Evolutionary conservation across 495 filamentous ascomycete genomes (phyloP).

Genomic region (Paragyromitra xinjiangensis): DNA sequence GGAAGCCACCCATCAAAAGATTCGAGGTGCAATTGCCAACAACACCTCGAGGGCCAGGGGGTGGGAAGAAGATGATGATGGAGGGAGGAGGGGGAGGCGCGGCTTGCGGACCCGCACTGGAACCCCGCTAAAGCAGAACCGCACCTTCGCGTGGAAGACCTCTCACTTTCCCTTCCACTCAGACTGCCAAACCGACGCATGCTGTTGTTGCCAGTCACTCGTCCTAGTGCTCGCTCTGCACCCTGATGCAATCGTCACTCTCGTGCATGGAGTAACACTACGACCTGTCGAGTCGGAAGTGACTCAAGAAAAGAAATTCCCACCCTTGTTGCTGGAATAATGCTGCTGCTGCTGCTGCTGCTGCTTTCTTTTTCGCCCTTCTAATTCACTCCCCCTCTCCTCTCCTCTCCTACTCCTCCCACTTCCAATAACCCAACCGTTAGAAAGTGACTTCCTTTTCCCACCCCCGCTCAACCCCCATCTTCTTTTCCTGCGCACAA

Average conservation of each 20-base stretch:
- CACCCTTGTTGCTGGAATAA: not conserved
- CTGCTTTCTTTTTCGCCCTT: conserved; percentile 16
- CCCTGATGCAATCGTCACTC: conserved; percentile 50
- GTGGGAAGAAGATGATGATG: not conserved
- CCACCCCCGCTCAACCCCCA: conserved; percentile 25
- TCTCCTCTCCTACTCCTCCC: not conserved
- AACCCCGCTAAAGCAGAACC: conserved; percentile 21
- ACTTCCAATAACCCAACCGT: not conserved
- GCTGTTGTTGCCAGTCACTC: conserved; percentile 18
- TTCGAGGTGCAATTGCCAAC: conserved; percentile 11
- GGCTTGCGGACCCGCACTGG: conserved; percentile 21
- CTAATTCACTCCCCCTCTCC: conserved; percentile 12
- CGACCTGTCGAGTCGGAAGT: conserved; percentile 2
- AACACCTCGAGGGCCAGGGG: conserved; percentile 4
- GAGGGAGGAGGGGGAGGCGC: not conserved
- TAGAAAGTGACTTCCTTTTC: conserved; percentile 30
- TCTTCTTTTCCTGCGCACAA: conserved; percentile 41
- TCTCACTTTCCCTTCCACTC: not conserved
- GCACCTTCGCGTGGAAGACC: conserved; percentile 1
- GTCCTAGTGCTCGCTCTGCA: conserved; percentile 30
- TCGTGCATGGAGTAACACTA: conserved; percentile 5
- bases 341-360: conserved; percentile 15
- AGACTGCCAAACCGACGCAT: conserved; percentile 19
- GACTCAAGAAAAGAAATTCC: conserved; percentile 33
- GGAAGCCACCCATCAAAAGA: not conserved